Base-by-base conservation (phyloP, 495 filamentous ascomycete species). In the Cercophora newfieldiana region DNA sequence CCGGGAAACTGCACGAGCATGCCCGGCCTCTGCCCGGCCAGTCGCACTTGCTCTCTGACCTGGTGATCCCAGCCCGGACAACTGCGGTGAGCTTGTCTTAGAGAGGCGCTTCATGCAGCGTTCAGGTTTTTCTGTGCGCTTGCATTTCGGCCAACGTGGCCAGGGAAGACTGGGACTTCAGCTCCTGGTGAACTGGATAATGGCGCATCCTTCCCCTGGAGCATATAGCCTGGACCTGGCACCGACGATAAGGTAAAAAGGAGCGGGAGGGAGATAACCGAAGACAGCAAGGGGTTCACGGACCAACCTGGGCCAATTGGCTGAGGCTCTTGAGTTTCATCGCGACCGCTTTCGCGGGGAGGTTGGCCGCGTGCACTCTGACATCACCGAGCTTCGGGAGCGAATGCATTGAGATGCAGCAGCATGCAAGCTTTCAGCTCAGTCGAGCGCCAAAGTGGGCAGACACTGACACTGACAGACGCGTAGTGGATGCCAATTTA, bases 191-290 rank as follows among this genome's bases (percentile, higher is more conserved):
- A n/a, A 57, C 55, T 16, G 24, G 55, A 33, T 64, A 54, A 57
- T 50, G 30, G 53, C 62, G 18, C 51, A 57, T 30, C 7, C 53
- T n/a, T 28, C 24, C 30, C 19, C 53, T 26, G 50, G 10, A 14
- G 50, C 26, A n/a, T 62, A 51, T 62, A 25, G 58, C 29, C 28
- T 33, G n/a, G 49, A 56, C 29, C 28, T 33, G n/a, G 49, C 37
- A 65, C 63, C 16, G 16, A 26, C 63, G 53, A 49, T 51, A 63
- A 66, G 51, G 19, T 28, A 54, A 44, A n/a, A 18, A 25, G 19
- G 31, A 24, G 1, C 48, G 26, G 47, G 53, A 69, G 37, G 28
- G 29, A 69, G 65, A 67, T 67, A 29, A 58, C 67, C 67, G 59
- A 69, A 67, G 21, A 29, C 18, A 44, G 19, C 51, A 31, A n/a